Percentiles rank a stretch among this genome's conserved stretches.
Evolutionary conservation across 2,329 filamentous ascomycete species (phyloP).

Genomic region (Chaetothyriales sp.): DNA sequence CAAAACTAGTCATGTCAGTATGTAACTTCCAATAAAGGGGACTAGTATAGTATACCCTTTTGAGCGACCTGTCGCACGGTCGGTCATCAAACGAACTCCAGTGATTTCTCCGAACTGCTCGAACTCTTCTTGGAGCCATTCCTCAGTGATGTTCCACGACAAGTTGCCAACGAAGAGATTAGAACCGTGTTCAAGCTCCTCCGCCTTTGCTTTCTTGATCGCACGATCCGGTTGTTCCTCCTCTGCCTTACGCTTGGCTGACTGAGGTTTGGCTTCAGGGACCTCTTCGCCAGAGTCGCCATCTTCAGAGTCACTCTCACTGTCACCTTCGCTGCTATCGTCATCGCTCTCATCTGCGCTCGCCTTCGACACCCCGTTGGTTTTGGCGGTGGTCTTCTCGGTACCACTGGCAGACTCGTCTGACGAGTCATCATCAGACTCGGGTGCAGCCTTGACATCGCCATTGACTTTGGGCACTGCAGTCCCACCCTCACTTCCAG

Average conservation of each 20-base stretch:
- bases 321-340: slow-evolving; percentile 18
- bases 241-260: slow-evolving; percentile 35
- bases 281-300: slow-evolving; percentile 19
- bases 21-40: not conserved
- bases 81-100: slow-evolving; percentile 66
- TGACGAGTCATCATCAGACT: slow-evolving; percentile 16
- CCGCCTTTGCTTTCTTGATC: slow-evolving; percentile 41
- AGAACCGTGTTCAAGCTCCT: slow-evolving; percentile 32
- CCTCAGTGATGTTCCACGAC: slow-evolving; percentile 80
- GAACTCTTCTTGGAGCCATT: slow-evolving; percentile 67
- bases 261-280: slow-evolving; percentile 13
- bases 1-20: slow-evolving; percentile 43
- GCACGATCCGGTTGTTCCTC: slow-evolving; percentile 24
- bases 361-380: slow-evolving; percentile 3
- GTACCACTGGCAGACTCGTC: slow-evolving; percentile 20
- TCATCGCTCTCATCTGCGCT: slow-evolving; percentile 9
- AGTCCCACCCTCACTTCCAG: slow-evolving; percentile 20
- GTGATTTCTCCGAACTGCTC: slow-evolving; percentile 59
- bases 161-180: slow-evolving; percentile 85
- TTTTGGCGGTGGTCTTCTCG: slow-evolving; percentile 9
- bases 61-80: slow-evolving; percentile 65
- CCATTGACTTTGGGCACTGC: slow-evolving; percentile 4
- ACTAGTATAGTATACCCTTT: slow-evolving; percentile 45
- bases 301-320: slow-evolving; percentile 16
- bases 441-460: slow-evolving; percentile 3